Conservation (phyloP, 2,329 filamentous ascomycete species). For the Daldinia sp. region DNA sequence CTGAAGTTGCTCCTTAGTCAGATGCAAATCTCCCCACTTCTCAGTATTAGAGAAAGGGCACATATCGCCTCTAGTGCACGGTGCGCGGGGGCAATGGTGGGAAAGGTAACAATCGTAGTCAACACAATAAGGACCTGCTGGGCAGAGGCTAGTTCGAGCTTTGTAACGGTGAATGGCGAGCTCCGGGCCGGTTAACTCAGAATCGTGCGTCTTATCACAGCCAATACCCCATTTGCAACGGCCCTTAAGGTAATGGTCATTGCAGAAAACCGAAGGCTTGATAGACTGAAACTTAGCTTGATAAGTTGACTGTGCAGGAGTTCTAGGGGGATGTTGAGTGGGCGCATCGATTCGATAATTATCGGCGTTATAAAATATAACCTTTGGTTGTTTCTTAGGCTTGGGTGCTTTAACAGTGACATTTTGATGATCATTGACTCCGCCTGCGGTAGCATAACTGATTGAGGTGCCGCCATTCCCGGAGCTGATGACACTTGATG, state of each 20-base stretch:
- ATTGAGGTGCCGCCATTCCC: slow-evolving; percentile 49
- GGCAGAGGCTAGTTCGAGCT: slow-evolving; percentile 48
- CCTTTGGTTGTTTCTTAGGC: slow-evolving; percentile 45
- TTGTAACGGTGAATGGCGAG: slow-evolving; percentile 50
- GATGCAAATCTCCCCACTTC: slow-evolving; percentile 46
- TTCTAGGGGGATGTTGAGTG: slow-evolving; percentile 45
- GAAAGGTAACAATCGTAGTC: slow-evolving; percentile 49
- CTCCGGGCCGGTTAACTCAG: slow-evolving; percentile 44
- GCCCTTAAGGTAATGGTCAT: slow-evolving; percentile 48
- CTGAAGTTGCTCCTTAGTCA: slow-evolving; percentile 44
- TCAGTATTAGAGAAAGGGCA: slow-evolving; percentile 45
- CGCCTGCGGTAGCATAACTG: slow-evolving; percentile 48
- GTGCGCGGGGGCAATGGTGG: slow-evolving; percentile 46
- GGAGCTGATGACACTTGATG: slow-evolving; percentile 45
- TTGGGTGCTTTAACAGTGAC: slow-evolving; percentile 46
- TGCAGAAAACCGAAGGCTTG: slow-evolving; percentile 47
- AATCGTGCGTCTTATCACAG: slow-evolving; percentile 47
- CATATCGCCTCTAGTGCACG: slow-evolving; percentile 39
- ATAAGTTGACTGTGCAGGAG: slow-evolving; percentile 45
- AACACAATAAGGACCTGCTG: slow-evolving; percentile 45
- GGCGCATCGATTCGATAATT: slow-evolving; percentile 45
- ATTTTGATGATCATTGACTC: slow-evolving; percentile 45
- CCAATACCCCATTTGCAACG: slow-evolving; percentile 43
- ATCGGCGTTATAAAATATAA: slow-evolving; percentile 45
- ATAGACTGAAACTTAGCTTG: slow-evolving; percentile 46